Evolutionary conservation across 768 basidiomycete species (phyloP).

Genomic region (Dendrothele bispora): DNA sequence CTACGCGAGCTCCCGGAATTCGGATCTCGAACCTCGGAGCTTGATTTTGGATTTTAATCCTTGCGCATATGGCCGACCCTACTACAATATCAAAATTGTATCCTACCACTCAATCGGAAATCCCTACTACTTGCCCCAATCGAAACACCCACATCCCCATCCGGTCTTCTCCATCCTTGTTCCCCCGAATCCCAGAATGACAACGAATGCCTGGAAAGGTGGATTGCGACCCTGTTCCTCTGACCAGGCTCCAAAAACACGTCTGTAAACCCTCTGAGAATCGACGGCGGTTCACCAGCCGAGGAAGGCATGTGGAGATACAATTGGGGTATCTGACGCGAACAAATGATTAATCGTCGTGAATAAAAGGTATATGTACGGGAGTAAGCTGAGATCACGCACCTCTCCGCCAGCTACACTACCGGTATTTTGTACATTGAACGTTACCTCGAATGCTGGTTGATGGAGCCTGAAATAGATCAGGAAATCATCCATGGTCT

Average conservation of each 20-base stretch:
- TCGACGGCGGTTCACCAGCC: conserved; percentile 67
- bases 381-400: conserved; percentile 16
- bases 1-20: no score
- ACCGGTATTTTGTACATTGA: conserved; percentile 69
- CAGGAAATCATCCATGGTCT: neutral
- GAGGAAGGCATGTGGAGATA: conserved; percentile 69
- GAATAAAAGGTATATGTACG: conserved; percentile 3
- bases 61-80: no score
- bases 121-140: conserved; percentile 74
- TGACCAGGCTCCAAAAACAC: conserved; percentile 50
- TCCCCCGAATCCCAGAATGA: conserved; percentile 73
- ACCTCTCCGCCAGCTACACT: conserved; percentile 62
- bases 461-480: conserved; percentile 56
- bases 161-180: conserved; percentile 76
- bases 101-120: conserved; percentile 51
- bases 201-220: conserved; percentile 66
- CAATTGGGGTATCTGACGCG: conserved; percentile 63
- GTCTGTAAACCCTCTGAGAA: conserved; percentile 71
- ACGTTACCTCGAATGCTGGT: conserved; percentile 61
- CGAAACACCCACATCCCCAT: conserved; percentile 59
- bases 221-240: conserved; percentile 48
- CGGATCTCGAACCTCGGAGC: no score
- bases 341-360: neutral
- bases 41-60: no score
- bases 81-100: no score